Evolutionary conservation across 2,329 filamentous ascomycete species (phyloP).

Genomic region (Fonsecaea erecta): DNA sequence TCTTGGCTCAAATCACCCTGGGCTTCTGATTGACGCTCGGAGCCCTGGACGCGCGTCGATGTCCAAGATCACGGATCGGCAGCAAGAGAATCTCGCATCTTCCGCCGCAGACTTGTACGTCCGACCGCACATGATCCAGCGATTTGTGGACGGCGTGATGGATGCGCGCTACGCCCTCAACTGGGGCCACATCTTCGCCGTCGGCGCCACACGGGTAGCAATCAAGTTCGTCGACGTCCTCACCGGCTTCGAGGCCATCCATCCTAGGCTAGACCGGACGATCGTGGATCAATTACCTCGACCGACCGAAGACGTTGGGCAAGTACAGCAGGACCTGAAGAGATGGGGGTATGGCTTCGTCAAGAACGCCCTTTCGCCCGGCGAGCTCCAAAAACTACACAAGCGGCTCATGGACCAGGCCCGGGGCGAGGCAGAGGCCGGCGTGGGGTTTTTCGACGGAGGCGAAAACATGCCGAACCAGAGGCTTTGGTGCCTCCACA

Average conservation of each 20-base stretch:
- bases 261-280: background rate
- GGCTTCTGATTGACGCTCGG: background rate
- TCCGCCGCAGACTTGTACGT: background rate
- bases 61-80: background rate
- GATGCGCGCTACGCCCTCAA: conserved; percentile 6
- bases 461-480: background rate
- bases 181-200: background rate
- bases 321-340: background rate
- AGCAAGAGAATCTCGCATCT: no score
- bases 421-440: background rate
- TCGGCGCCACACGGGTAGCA: background rate
- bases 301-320: background rate
- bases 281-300: background rate
- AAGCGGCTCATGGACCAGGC: conserved; percentile 1
- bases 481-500: background rate
- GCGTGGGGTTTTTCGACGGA: background rate
- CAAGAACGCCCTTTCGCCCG: background rate
- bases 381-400: background rate
- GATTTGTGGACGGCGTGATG: conserved; percentile 1
- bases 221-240: background rate
- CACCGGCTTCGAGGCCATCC: background rate
- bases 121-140: background rate
- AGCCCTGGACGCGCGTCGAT: background rate
- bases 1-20: background rate
- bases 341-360: background rate